Conservation (phyloP, 768 basidiomycete genomes). For the Xerocomellus dryophilus region DNA sequence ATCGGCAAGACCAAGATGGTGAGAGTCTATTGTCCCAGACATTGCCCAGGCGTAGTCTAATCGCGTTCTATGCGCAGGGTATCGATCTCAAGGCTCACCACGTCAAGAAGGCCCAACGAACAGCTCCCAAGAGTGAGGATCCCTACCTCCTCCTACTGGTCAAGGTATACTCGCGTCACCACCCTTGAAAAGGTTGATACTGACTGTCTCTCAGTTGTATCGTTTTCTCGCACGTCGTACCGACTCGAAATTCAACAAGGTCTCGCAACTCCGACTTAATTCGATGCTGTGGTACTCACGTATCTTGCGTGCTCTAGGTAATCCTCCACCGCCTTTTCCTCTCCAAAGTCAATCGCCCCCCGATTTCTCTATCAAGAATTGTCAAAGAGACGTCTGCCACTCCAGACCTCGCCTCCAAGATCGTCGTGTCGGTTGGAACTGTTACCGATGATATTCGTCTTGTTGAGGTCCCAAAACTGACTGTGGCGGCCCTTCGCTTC, state of each 20-base stretch:
- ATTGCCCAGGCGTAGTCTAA: conserved; percentile 23
- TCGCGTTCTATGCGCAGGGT: conserved; percentile 52
- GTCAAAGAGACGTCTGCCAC: conserved; percentile 72
- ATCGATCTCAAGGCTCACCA: conserved; percentile 95
- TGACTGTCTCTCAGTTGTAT: conserved; percentile 67
- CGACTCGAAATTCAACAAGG: conserved; percentile 95
- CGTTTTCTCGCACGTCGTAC: conserved; percentile 98
- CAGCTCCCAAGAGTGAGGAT: conserved; percentile 98
- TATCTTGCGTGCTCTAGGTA: conserved; percentile 45
- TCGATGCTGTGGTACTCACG: conserved; percentile 18
- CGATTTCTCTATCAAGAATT: conserved; percentile 92
- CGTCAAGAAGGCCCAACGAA: conserved; percentile 96
- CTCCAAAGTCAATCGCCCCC: conserved; percentile 96
- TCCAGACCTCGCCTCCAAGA: conserved; percentile 69
- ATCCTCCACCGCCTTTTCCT: conserved; percentile 96
- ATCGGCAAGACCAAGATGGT: conserved; percentile 78
- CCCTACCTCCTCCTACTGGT: conserved; percentile 97
- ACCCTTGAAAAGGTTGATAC: conserved; percentile 3
- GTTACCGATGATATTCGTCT: conserved; percentile 96
- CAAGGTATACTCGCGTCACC: conserved; percentile 59
- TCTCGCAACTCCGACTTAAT: conserved; percentile 26
- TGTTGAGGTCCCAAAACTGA: conserved; percentile 79
- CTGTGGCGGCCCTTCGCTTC: conserved; percentile 93
- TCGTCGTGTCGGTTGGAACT: conserved; percentile 86
- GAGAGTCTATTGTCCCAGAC: conserved; percentile 54